Evolutionary conservation across 345 rosid genomes (phyloP).

Genomic region (Hibiscus trionum): DNA sequence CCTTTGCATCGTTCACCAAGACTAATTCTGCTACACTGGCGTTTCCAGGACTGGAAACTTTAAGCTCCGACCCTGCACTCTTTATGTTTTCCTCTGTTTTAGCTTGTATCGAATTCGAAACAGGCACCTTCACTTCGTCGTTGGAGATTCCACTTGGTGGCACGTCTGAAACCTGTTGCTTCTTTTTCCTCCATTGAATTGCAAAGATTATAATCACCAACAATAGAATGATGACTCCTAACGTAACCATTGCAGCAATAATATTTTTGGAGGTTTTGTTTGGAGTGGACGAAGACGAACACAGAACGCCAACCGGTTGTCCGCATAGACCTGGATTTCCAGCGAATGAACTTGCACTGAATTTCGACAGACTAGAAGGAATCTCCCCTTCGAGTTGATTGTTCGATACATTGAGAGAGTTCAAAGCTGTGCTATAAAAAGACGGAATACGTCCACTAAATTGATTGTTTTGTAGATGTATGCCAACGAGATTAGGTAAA

Average conservation of each 20-base stretch:
- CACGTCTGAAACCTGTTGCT: constrained; percentile 8
- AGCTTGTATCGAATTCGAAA: constrained; percentile 18
- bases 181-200: constrained; percentile 22
- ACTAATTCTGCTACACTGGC: constrained; percentile 32
- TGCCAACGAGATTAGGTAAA: constrained; percentile 36
- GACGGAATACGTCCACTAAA: constrained; percentile 54
- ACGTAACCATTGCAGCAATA: constrained; percentile 23
- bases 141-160: background rate
- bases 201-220: constrained; percentile 13
- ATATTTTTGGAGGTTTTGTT: constrained; percentile 5
- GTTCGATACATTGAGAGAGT: constrained; percentile 40
- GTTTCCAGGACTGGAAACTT: constrained; percentile 6
- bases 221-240: constrained; percentile 31
- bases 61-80: constrained; percentile 15
- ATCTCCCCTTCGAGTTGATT: constrained; percentile 59
- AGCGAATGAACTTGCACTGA: constrained; percentile 27
- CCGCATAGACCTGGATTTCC: constrained; percentile 70
- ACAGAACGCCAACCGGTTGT: constrained; percentile 23
- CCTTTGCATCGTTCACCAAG: constrained; percentile 49
- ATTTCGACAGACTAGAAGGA: constrained; percentile 40
- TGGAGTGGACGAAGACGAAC: constrained; percentile 4
- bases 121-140: constrained; percentile 21
- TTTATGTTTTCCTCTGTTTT: constrained; percentile 13
- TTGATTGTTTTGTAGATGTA: constrained; percentile 57
- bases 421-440: constrained; percentile 27